Percentiles rank a stretch among this genome's conserved stretches.
phyloP scores from a whole-genome alignment of 306 rosid species.

The Cicer arietinum region DNA sequence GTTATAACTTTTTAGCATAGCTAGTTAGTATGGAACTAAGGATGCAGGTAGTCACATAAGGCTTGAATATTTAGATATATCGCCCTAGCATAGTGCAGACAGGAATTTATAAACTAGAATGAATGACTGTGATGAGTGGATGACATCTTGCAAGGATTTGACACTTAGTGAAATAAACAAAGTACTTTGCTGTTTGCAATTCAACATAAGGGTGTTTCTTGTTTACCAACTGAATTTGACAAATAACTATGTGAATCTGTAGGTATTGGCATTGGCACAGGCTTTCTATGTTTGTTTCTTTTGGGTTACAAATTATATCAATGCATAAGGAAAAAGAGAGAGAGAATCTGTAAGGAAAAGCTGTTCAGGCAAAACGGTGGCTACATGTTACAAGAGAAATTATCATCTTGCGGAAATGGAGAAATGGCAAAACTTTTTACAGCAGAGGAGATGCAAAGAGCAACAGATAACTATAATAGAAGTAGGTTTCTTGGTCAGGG shows the following conservation, averaged over 20 bases:
- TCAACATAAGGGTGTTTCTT: slow-evolving; percentile 6
- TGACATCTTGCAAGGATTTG: neutral
- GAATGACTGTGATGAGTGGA: neutral
- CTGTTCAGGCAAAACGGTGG: slow-evolving; percentile 70
- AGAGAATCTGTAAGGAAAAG: slow-evolving; percentile 38
- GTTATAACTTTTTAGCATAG: neutral
- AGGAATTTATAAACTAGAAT: slow-evolving; percentile 5
- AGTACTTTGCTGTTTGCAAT: slow-evolving; percentile 2
- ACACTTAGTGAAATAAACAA: slow-evolving; percentile 14
- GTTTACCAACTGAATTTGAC: neutral
- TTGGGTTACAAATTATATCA: slow-evolving; percentile 44
- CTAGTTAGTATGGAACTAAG: neutral
- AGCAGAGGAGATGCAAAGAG: slow-evolving; percentile 56
- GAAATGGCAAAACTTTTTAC: slow-evolving; percentile 54
- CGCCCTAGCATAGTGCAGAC: neutral
- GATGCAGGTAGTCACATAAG: neutral
- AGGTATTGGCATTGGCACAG: slow-evolving; percentile 58
- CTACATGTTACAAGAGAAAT: slow-evolving; percentile 51
- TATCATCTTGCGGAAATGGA: slow-evolving; percentile 42
- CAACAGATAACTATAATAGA: slow-evolving; percentile 52
- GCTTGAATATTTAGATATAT: slow-evolving; percentile 4
- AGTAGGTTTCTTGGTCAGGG: slow-evolving; percentile 56
- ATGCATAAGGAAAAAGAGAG: slow-evolving; percentile 39
- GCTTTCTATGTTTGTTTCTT: slow-evolving; percentile 48
- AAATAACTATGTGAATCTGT: neutral